Conservation (phyloP, 108 stramenopile species). For the Nitzschia palea region DNA sequence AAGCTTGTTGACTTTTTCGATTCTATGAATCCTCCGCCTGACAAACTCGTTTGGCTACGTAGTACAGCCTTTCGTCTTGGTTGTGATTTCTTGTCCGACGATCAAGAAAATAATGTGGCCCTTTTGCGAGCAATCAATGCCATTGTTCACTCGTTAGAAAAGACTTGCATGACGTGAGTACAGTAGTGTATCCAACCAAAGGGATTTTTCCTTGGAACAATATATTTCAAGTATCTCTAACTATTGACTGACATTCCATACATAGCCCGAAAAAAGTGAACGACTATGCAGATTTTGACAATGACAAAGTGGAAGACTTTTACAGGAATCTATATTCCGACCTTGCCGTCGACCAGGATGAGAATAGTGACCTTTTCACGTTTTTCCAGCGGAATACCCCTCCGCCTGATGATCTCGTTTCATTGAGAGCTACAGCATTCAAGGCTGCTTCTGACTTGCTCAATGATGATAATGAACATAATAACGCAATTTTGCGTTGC, state of each 20-base stretch:
- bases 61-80: constrained; percentile 66
- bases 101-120: constrained; percentile 51
- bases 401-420: constrained; percentile 46
- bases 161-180: constrained; percentile 45
- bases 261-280: constrained; percentile 15
- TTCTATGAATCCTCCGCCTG: constrained; percentile 56
- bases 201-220: neutral
- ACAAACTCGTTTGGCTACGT: constrained; percentile 64
- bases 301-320: constrained; percentile 27
- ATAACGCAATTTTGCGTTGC: constrained; percentile 52
- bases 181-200: neutral
- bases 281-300: constrained; percentile 34
- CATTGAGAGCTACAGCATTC: constrained; percentile 58
- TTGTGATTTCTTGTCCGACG: constrained; percentile 54
- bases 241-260: neutral
- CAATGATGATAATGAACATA: constrained; percentile 48
- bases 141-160: constrained; percentile 62
- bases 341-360: constrained; percentile 41
- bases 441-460: constrained; percentile 57
- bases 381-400: constrained; percentile 43
- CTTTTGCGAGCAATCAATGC: constrained; percentile 60
- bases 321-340: constrained; percentile 32
- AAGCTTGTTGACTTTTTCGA: constrained; percentile 36
- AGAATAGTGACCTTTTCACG: constrained; percentile 31
- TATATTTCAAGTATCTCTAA: neutral